Evolutionary conservation across 805 yeast genomes (phyloP).

Genomic region (Pichia nanzhaoensis): DNA sequence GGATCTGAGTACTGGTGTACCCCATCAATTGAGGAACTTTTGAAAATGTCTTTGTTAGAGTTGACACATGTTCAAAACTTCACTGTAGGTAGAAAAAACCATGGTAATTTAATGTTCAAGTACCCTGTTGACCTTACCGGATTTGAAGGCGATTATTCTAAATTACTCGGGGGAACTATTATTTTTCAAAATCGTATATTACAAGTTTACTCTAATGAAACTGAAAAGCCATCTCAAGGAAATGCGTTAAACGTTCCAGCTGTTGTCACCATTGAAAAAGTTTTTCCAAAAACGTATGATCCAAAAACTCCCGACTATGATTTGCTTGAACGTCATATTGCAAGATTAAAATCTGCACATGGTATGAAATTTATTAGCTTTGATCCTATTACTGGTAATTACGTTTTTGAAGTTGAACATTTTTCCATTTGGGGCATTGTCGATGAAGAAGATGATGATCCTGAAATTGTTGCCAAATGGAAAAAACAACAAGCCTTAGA

Average conservation of each 20-base stretch:
- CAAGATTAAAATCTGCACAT: slow-evolving; percentile 42
- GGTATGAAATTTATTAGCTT: slow-evolving; percentile 80
- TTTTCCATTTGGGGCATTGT: slow-evolving; percentile 92
- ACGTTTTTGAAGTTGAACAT: slow-evolving; percentile 82
- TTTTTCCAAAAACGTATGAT: slow-evolving; percentile 40
- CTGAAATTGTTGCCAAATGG: slow-evolving; percentile 32
- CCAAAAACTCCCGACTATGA: slow-evolving; percentile 27
- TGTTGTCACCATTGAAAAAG: slow-evolving; percentile 56
- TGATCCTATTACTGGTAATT: slow-evolving; percentile 65
- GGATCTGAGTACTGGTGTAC: slow-evolving; percentile 60
- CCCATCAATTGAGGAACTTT: slow-evolving; percentile 50
- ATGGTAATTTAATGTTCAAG: slow-evolving; percentile 61
- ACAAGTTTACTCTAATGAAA: slow-evolving; percentile 55
- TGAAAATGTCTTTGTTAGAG: slow-evolving; percentile 37
- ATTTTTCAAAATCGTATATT: slow-evolving; percentile 45
- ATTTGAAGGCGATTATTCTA: slow-evolving; percentile 36
- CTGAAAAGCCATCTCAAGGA: slow-evolving; percentile 53
- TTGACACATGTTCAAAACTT: slow-evolving; percentile 54
- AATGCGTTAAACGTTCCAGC: slow-evolving; percentile 74
- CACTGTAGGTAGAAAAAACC: slow-evolving; percentile 59
- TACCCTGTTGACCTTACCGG: slow-evolving; percentile 63
- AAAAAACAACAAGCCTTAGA: slow-evolving; percentile 24
- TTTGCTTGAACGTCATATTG: slow-evolving; percentile 36
- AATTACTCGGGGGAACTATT: slow-evolving; percentile 37
- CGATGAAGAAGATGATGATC: slow-evolving; percentile 56